Base-by-base conservation (phyloP, 1,284 basidiomycete species). In the Porodaedalea pini region DNA sequence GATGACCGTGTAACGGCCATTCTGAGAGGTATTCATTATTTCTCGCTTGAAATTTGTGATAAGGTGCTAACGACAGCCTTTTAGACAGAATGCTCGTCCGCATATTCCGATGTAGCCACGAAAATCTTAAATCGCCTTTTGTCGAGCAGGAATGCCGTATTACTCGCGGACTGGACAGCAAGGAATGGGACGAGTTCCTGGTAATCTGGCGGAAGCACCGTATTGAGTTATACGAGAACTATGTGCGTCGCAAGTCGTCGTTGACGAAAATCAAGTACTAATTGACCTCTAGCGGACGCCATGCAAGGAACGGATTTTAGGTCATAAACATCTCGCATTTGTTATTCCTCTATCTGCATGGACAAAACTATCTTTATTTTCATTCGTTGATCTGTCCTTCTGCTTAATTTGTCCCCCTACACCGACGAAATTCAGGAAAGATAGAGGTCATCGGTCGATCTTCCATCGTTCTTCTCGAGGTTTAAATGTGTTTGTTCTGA, bases 21-120 rank as follows among this genome's bases (percentile, higher is more conserved):
- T 10, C 75, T 89, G 71, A 73, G 85, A 80, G 88, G 88, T 88
- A 64, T 55, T 67, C 49, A 25, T 52, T 52, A 7, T 4, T 21
- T 6, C 5, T 15, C 37, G 17, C n/a, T n/a, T n/a, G n/a, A n/a
- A n/a, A 6, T 48, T 47, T n/a, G 23, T 51, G 21, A 27, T 8
- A 15, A 43, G 34, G 7, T 40, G n/a, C 4, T 45, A 27, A 51
- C 13, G 3, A 19, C 47, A 54, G 39, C 32, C 37, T 59, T 52
- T 58, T 70, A 90, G 92, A 94, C 69, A 79, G 92, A 62, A 94
- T 94, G 89, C 78, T 93, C 11, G 84, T 94, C 44, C 81, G 89
- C 60, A 76, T 86, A 7, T 82, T 79, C 47, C 82, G 86, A 65
- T 82, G 82, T 3, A 79, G 79, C 54, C 71, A 73, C 2, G 80